phyloP scores from a whole-genome alignment of 495 filamentous ascomycete species.

The Trichoderma asperelloides region DNA sequence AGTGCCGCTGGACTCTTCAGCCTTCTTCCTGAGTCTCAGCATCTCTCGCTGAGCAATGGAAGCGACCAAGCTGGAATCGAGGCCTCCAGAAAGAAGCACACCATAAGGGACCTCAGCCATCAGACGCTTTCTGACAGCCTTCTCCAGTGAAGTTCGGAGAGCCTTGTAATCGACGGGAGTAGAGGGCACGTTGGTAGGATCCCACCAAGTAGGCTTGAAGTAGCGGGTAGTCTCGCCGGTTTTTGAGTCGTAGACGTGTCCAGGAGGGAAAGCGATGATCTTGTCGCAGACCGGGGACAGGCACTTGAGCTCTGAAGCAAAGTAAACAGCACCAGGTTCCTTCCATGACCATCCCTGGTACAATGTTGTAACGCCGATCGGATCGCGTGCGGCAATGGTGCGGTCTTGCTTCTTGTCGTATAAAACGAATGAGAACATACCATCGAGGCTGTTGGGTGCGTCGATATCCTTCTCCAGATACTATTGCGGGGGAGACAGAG shows the following conservation, averaged over 20 bases:
- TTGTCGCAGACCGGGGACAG: conserved; percentile 90
- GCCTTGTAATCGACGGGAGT: conserved; percentile 72
- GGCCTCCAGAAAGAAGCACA: conserved; percentile 86
- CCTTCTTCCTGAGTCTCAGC: conserved; percentile 56
- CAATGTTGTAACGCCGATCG: conserved; percentile 94
- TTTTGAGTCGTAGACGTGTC: conserved; percentile 89
- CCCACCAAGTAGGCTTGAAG: conserved; percentile 90
- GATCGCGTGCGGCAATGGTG: conserved; percentile 87
- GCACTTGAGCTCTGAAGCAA: conserved; percentile 94
- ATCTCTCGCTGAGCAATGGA: conserved; percentile 93
- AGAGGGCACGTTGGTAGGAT: conserved; percentile 65
- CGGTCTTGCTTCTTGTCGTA: conserved; percentile 91
- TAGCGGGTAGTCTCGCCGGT: conserved; percentile 75
- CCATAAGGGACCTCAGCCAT: conserved; percentile 99
- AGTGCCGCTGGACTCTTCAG: conserved; percentile 36
- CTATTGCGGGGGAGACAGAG: conserved; percentile 30
- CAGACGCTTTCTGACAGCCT: conserved; percentile 85
- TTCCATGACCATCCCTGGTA: conserved; percentile 79
- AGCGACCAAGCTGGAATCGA: conserved; percentile 92
- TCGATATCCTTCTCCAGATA: conserved; percentile 89
- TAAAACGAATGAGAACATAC: conserved; percentile 98
- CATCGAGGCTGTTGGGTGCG: conserved; percentile 88
- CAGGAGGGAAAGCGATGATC: conserved; percentile 88
- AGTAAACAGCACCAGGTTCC: conserved; percentile 80
- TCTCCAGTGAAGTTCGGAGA: conserved; percentile 74